A percentile compares a stretch with the other conserved stretches of the same genome.
phyloP scores from a whole-genome alignment of 169 alveolate genomes.

The Condylostoma magnum region DNA sequence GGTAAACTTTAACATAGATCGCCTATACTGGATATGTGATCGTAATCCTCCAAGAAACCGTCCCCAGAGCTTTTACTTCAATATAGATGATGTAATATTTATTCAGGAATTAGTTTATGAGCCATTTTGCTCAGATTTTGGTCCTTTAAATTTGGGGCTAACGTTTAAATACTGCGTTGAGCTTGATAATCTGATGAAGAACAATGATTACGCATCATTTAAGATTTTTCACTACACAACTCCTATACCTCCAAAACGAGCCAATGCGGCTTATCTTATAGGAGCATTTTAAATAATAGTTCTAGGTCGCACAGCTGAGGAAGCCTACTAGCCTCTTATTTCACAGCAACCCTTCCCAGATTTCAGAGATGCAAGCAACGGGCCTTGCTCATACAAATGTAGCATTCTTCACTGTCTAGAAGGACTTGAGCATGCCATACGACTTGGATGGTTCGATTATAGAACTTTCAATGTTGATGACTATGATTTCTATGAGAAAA shows the following conservation, averaged over 20 bases:
- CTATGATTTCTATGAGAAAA: conserved; percentile 86
- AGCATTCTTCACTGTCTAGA: conserved; percentile 82
- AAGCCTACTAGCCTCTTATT: conserved; percentile 70
- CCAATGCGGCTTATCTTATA: conserved; percentile 91
- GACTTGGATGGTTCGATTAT: conserved; percentile 88
- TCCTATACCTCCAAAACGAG: conserved; percentile 67
- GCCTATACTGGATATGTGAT: conserved; percentile 30
- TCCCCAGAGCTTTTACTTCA: conserved; percentile 16
- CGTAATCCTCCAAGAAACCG: conserved; percentile 21
- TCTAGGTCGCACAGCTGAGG: conserved; percentile 68
- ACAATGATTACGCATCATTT: conserved; percentile 43
- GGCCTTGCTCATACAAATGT: conserved; percentile 57
- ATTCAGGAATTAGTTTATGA: conserved; percentile 81
- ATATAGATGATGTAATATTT: background rate
- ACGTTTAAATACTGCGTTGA: conserved; percentile 75
- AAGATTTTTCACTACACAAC: conserved; percentile 31
- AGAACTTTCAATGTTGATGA: conserved; percentile 80
- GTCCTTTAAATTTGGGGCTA: conserved; percentile 89
- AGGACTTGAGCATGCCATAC: conserved; percentile 90
- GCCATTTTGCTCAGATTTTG: conserved; percentile 92
- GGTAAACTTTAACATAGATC: conserved; percentile 33
- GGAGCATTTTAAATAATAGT: conserved; percentile 85
- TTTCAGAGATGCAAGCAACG: conserved; percentile 76
- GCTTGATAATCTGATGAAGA: conserved; percentile 63
- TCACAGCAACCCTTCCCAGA: conserved; percentile 41